These are phyloP conservation scores for Tylopilus plumbeoviolaceoides DNA, from an alignment of 768 basidiomycete genomes.

Conservation along the genomic window DNA sequence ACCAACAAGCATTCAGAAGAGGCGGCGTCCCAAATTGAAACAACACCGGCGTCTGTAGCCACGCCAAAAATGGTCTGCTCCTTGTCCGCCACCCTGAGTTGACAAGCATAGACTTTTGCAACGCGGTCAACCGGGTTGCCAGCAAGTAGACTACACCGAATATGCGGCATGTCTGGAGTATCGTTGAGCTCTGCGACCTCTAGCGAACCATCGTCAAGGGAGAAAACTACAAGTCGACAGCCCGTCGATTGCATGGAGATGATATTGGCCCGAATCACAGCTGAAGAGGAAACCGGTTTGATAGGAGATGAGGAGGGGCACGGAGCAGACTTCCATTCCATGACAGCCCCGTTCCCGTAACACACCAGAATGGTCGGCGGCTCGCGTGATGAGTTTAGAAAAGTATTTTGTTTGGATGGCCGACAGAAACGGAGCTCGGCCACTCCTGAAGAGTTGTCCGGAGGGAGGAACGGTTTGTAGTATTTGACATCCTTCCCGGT, in stretches of 20 bases:
- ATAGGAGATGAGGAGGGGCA: conserved; percentile 27
- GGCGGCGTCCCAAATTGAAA: conserved; percentile 75
- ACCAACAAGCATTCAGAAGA: conserved; percentile 60
- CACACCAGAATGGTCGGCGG: conserved; percentile 39
- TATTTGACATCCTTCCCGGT: conserved; percentile 34
- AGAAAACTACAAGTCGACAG: conserved; percentile 52
- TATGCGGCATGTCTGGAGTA: conserved; percentile 37
- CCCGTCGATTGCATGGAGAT: conserved; percentile 46
- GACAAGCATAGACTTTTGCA: conserved; percentile 49
- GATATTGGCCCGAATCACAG: conserved; percentile 47
- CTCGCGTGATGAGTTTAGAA: conserved; percentile 10
- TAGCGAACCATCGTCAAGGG: conserved; percentile 60
- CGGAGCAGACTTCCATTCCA: conserved; percentile 44
- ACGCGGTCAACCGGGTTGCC: conserved; percentile 57
- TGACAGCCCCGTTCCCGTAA: conserved; percentile 57
- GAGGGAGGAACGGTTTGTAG: conserved; percentile 40
- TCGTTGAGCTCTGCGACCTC: conserved; percentile 55
- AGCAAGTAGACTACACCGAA: conserved; percentile 50
- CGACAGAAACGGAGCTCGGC: conserved; percentile 49
- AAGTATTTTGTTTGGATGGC: conserved; percentile 16
- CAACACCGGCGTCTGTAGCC: conserved; percentile 59
- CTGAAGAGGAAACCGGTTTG: conserved; percentile 42
- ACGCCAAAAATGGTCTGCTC: conserved; percentile 54
- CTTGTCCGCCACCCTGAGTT: conserved; percentile 46
- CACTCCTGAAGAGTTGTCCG: conserved; percentile 45